These are phyloP conservation scores for Tetrahymena borealis DNA, from an alignment of 73 alveolate species.

Conservation along the genomic window DNA sequence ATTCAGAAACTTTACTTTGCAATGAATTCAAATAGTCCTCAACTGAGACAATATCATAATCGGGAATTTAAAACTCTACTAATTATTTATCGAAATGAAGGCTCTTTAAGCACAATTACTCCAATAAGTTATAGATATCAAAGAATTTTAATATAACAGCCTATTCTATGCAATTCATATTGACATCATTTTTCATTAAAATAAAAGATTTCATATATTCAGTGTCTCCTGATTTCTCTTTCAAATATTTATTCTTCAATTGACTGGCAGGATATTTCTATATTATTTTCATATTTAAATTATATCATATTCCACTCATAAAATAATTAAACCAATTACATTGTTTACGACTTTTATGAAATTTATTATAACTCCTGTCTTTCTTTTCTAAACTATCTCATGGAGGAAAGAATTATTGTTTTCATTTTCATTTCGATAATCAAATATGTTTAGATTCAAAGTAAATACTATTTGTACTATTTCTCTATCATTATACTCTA, in stretches of 20 bases:
- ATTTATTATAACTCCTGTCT: slow-evolving; percentile 9
- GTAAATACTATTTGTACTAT: not conserved
- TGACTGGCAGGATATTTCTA: not conserved
- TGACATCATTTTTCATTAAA: not conserved
- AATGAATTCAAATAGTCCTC: not conserved
- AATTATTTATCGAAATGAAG: not conserved
- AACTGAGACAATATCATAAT: not conserved
- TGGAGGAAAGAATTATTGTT: slow-evolving; percentile 7
- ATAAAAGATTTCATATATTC: not conserved
- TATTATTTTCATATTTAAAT: not conserved
- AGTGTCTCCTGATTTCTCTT: not conserved
- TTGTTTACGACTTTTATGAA: not conserved
- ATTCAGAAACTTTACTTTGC: not conserved
- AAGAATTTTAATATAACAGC: not conserved
- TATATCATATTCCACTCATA: too few relatives aligned
- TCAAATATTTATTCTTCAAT: not conserved
- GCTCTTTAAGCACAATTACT: not conserved
- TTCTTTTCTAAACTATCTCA: slow-evolving; percentile 4
- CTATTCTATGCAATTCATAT: not conserved
- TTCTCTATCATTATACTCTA: slow-evolving; percentile 8
- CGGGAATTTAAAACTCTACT: not conserved
- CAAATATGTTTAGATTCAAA: not conserved
- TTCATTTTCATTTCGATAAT: not conserved
- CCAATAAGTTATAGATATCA: not conserved
- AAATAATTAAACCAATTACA: too few relatives aligned